These are phyloP conservation scores for Metschnikowia henanensis DNA, from an alignment of 805 yeast species.

Conservation along the genomic window DNA sequence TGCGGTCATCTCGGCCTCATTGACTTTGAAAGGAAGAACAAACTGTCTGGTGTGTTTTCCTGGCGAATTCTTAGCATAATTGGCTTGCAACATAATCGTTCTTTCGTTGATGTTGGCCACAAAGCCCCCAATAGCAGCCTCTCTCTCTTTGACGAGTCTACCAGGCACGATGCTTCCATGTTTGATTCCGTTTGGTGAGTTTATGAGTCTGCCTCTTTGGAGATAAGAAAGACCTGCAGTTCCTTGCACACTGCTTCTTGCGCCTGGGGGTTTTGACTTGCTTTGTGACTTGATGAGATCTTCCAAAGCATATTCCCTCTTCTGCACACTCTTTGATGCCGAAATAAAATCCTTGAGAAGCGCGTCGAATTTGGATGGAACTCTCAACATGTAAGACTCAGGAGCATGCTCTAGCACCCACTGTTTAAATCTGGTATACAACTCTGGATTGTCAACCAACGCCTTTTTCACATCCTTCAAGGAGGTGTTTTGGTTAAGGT, in stretches of 20 bases:
- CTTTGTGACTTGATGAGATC: conserved; percentile 23
- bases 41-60: conserved; percentile 45
- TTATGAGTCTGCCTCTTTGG: conserved; percentile 64
- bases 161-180: conserved; percentile 63
- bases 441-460: conserved; percentile 41
- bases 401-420: conserved; percentile 57
- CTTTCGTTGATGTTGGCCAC: conserved; percentile 36
- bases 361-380: conserved; percentile 26
- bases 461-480: conserved; percentile 29
- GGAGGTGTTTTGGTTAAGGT: conserved; percentile 29
- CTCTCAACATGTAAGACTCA: conserved; percentile 26
- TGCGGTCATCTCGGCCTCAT: conserved; percentile 34
- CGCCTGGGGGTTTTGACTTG: conserved; percentile 6
- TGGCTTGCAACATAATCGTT: conserved; percentile 34
- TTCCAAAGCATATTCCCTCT: conserved; percentile 21
- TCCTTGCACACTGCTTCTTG: conserved; percentile 47
- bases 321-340: conserved; percentile 21
- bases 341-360: conserved; percentile 36
- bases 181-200: conserved; percentile 69
- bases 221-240: conserved; percentile 76
- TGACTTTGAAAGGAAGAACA: conserved; percentile 43
- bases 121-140: conserved; percentile 60
- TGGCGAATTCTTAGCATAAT: conserved; percentile 34
- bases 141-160: conserved; percentile 52
- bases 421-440: conserved; percentile 53